These are phyloP conservation scores for Arthrobotrys entomopaga DNA, from an alignment of 2,329 filamentous ascomycete species.

Conservation along the genomic window DNA sequence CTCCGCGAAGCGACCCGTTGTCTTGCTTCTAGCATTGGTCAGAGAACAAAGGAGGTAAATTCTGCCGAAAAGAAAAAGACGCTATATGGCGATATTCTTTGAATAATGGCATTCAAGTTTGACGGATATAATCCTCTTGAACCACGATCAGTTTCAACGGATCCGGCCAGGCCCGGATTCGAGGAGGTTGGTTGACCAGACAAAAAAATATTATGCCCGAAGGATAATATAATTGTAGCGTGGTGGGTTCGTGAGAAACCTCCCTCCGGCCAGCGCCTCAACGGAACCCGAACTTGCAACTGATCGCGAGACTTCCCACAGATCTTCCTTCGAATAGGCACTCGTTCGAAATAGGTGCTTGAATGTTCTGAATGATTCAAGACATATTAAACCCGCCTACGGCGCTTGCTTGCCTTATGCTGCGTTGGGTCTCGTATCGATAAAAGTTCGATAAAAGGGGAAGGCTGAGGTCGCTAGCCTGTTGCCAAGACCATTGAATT, in stretches of 20 bases:
- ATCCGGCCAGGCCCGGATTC: slow-evolving; percentile 31
- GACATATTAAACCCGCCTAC: slow-evolving; percentile 19
- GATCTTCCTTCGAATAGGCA: too few relatives aligned
- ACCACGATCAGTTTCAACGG: slow-evolving; percentile 28
- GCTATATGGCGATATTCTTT: slow-evolving; percentile 5
- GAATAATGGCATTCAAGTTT: too few relatives aligned
- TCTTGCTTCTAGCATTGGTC: slow-evolving; percentile 19
- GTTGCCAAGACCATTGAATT: slow-evolving; percentile 20
- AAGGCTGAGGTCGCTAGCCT: slow-evolving; percentile 32
- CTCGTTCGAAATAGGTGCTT: too few relatives aligned
- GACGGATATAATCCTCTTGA: slow-evolving; percentile 9
- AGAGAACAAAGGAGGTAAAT: slow-evolving; percentile 34
- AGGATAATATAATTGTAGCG: too few relatives aligned
- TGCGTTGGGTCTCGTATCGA: slow-evolving; percentile 21
- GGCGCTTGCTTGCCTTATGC: slow-evolving; percentile 25
- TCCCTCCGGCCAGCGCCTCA: too few relatives aligned
- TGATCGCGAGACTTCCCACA: too few relatives aligned
- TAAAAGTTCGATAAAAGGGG: slow-evolving; percentile 45
- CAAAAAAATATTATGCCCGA: not conserved
- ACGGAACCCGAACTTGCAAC: too few relatives aligned
- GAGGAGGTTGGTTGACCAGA: not conserved
- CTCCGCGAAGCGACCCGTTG: slow-evolving; percentile 35
- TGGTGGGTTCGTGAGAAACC: too few relatives aligned
- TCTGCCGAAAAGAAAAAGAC: slow-evolving; percentile 27
- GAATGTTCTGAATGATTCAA: slow-evolving; percentile 1